Base-by-base conservation (phyloP, 1,284 basidiomycete genomes). In the Pulchroboletus neoregius region DNA sequence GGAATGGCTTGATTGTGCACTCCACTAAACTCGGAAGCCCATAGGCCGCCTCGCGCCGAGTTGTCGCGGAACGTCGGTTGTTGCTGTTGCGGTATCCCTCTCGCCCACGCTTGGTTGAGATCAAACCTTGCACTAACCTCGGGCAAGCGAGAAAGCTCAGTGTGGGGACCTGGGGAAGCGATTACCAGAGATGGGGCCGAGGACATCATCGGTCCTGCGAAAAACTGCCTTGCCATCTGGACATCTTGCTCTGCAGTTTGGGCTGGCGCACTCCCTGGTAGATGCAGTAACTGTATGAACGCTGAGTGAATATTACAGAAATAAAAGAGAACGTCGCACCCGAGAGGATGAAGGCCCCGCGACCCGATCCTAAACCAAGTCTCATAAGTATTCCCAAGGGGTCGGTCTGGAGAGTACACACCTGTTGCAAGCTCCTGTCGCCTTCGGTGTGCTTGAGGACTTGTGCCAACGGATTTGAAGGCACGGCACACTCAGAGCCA, bases 361-460 rank as follows among this genome's bases (percentile, higher is more conserved):
- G 41, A 85, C 68, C 57, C 84, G 79, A 65, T 91, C 87, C 87
- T 90, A 51, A 45, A 37, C 32, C 55, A 36, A 36, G 28, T 15
- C 15, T 30, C 16, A 46, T 37, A 8, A 45, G 39, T 13, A 28
- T 39, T 39, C 51, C 23, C 26, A 8, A 31, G 40, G 11, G 2
- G 16, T 18, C 32, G 10, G 15, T 15, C 11, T 39, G 18, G n/a
- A 36, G 23, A 32, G 20, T 23, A 66, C 73, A 44, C 54, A 85
- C 87, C 71, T 89, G 83, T 56, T 94, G 91, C 28, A 96, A 68
- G 61, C 90, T 92, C 46, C 88, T 83, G 69, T 98, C 94, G 4
- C 84, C 84, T 52, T 94, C 91, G 5, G 93, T 84, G 58, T 96
- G 89, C 67, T 97, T 97, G 50, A 95, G 75, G 35, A 98, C 85